phyloP scores from a whole-genome alignment of 495 filamentous ascomycete genomes.

The Penicillium tannophilum region DNA sequence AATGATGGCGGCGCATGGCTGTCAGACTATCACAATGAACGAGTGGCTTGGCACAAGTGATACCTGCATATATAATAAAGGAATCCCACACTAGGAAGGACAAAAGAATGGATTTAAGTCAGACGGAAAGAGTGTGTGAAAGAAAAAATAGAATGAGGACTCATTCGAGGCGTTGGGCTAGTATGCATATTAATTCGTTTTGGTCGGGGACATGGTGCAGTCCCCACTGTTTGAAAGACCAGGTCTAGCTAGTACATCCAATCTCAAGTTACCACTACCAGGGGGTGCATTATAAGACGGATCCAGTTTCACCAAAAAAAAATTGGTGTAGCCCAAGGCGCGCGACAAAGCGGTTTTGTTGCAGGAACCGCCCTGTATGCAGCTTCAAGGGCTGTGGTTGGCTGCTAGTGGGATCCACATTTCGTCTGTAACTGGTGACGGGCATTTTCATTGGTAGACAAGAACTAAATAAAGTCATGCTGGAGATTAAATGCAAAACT shows the following conservation, averaged over 20 bases:
- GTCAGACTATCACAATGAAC: background rate
- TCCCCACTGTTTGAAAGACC: background rate
- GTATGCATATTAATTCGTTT: background rate
- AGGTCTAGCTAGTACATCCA: background rate
- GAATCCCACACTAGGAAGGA: background rate
- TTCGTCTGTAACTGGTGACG: background rate
- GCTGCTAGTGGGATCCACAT: slow-evolving; percentile 8
- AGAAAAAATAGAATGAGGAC: background rate
- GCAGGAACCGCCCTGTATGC: slow-evolving; percentile 25
- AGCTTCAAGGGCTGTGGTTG: slow-evolving; percentile 21
- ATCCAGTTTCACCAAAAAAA: slow-evolving; percentile 18
- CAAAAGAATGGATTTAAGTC: background rate
- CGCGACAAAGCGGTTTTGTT: slow-evolving; percentile 20
- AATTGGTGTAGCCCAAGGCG: slow-evolving; percentile 6
- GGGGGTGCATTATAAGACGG: slow-evolving; percentile 20
- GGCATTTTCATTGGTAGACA: background rate
- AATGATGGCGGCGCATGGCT: background rate
- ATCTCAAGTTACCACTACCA: background rate
- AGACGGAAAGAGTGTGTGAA: background rate
- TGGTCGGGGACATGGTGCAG: background rate
- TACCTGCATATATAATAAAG: background rate
- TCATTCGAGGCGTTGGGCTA: background rate
- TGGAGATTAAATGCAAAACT: background rate
- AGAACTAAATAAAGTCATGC: slow-evolving; percentile 4
- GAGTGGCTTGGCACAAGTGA: background rate